Evolutionary conservation across 2,329 filamentous ascomycete species (phyloP).

Genomic region (Botrytis byssoidea): DNA sequence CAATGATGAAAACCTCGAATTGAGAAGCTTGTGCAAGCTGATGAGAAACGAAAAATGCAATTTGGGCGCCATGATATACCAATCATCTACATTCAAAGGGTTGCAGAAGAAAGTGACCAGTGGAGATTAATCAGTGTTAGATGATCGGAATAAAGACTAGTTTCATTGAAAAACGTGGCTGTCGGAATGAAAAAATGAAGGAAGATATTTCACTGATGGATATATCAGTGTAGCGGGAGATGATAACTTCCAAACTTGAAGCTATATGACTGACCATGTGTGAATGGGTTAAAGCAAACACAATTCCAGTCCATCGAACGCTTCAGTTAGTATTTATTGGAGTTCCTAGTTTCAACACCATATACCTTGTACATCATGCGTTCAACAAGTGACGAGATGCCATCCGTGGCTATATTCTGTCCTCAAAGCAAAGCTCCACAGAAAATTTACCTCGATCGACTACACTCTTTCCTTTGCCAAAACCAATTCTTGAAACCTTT

Average conservation of each 20-base stretch:
- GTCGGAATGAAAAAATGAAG: neutral
- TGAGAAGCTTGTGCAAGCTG: neutral
- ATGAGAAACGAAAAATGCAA: neutral
- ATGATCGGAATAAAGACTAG: neutral
- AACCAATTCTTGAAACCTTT: conserved; percentile 21
- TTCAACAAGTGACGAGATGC: neutral
- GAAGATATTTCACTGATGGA: neutral
- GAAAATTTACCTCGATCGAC: conserved; percentile 1
- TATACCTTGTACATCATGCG: neutral
- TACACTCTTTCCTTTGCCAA: conserved; percentile 3
- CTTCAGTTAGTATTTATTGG: too few relatives aligned
- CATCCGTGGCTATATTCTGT: conserved; percentile 12
- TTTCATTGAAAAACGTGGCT: neutral
- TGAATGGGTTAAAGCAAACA: neutral
- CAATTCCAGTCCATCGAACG: too few relatives aligned
- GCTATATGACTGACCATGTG: neutral
- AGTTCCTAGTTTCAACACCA: neutral
- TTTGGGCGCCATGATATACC: neutral
- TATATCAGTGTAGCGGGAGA: neutral
- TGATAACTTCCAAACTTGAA: neutral
- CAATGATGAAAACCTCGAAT: too few relatives aligned
- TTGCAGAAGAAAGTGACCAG: neutral
- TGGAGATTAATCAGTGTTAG: neutral
- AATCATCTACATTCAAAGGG: neutral
- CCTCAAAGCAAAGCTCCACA: conserved; percentile 16